These are phyloP conservation scores for Pelargonium nanum DNA, from an alignment of 345 rosid genomes.

Conservation along the genomic window DNA sequence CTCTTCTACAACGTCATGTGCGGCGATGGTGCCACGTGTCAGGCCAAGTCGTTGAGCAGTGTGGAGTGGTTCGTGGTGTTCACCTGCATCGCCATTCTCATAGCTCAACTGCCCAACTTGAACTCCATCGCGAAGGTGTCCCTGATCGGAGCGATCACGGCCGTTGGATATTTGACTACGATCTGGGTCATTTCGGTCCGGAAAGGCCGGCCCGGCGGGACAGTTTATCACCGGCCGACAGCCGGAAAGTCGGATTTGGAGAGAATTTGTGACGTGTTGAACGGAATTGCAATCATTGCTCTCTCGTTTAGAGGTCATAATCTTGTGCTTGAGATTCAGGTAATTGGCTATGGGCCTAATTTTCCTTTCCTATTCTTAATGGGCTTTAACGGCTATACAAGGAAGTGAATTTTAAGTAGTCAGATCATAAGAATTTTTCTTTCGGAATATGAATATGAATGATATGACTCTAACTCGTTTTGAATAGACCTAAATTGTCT, in stretches of 20 bases:
- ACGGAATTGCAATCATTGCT: slow-evolving; percentile 35
- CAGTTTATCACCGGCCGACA: slow-evolving; percentile 11
- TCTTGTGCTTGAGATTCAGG: slow-evolving; percentile 60
- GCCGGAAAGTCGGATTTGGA: slow-evolving; percentile 12
- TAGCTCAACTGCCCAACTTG: slow-evolving; percentile 40
- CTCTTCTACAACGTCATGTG: slow-evolving; percentile 17
- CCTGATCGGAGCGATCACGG: slow-evolving; percentile 26
- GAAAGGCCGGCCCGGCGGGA: slow-evolving; percentile 15
- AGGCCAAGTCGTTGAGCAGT: slow-evolving; percentile 16
- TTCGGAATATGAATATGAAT: no score
- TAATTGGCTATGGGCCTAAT: background rate
- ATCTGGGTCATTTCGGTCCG: slow-evolving; percentile 27
- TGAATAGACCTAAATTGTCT: no score
- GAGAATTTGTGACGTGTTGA: slow-evolving; percentile 12
- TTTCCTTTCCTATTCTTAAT: no score
- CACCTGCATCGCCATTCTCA: slow-evolving; percentile 25
- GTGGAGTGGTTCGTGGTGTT: slow-evolving; percentile 38
- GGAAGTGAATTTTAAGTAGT: no score
- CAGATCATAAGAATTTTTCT: no score
- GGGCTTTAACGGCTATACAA: background rate
- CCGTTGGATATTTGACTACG: slow-evolving; percentile 21
- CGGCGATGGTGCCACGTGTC: slow-evolving; percentile 7
- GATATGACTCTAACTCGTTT: no score
- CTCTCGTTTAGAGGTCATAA: slow-evolving; percentile 51
- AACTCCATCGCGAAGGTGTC: slow-evolving; percentile 35